Evolutionary conservation across 2,329 filamentous ascomycete species (phyloP).

Genomic region (Fusarium devonianum): DNA sequence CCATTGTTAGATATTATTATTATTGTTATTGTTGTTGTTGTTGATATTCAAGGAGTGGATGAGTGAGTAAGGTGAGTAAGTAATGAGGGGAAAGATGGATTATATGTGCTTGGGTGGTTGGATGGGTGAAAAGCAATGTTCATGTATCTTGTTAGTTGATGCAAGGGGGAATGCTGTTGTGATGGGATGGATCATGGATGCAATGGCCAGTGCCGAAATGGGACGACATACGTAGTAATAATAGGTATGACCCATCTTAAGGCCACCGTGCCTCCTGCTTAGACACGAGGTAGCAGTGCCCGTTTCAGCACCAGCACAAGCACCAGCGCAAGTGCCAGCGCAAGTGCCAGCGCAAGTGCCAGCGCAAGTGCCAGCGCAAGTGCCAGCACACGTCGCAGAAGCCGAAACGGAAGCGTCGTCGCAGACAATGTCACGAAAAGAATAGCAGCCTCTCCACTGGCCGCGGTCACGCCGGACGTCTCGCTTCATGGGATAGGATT

Average conservation of each 20-base stretch:
- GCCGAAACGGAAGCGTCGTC: conserved; percentile 67
- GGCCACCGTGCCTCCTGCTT: conserved; percentile 72
- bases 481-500: conserved; percentile 79
- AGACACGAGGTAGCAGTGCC: conserved; percentile 34
- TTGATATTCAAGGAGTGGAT: conserved; percentile 1
- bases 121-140: neutral
- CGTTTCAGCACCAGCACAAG: conserved; percentile 32
- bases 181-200: conserved; percentile 14
- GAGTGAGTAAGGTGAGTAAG: conserved; percentile 6
- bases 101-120: conserved; percentile 20
- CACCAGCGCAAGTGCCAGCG: conserved; percentile 29
- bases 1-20: conserved; percentile 35
- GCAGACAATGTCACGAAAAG: conserved; percentile 84
- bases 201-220: conserved; percentile 22
- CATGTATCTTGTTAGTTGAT: conserved; percentile 17
- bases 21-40: too few relatives aligned
- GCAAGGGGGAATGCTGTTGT: conserved; percentile 31
- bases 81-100: conserved; percentile 15
- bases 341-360: conserved; percentile 33
- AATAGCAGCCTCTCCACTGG: conserved; percentile 88
- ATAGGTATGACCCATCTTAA: conserved; percentile 92
- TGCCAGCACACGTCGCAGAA: conserved; percentile 33
- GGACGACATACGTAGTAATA: conserved; percentile 84
- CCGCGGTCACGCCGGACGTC: conserved; percentile 76
- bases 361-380: neutral